Conservation (phyloP, 1,284 basidiomycete species). For the Tilletiopsis washingtonensis region DNA sequence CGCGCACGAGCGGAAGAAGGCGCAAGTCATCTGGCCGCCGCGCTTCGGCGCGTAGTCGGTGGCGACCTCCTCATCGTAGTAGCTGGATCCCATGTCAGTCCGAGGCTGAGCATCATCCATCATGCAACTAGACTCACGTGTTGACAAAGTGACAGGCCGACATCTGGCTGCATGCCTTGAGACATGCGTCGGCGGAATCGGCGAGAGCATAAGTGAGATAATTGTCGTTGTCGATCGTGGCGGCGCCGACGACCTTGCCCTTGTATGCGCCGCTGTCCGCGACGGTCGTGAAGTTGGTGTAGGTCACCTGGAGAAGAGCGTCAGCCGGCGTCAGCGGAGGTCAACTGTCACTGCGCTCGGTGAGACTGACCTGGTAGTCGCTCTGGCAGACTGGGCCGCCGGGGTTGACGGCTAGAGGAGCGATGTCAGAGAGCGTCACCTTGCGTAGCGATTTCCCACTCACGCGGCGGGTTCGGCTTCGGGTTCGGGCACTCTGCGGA, state of each 20-base stretch:
- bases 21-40: no score
- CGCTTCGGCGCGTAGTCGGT: no score
- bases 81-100: no score
- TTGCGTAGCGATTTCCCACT: no score
- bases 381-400: background rate
- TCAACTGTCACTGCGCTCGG: background rate
- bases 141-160: slow-evolving; percentile 19
- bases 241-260: slow-evolving; percentile 16
- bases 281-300: slow-evolving; percentile 12
- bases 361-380: background rate
- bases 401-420: background rate
- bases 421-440: background rate
- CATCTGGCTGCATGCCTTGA: slow-evolving; percentile 12
- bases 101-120: no score
- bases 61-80: no score
- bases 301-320: slow-evolving; percentile 11
- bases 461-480: no score
- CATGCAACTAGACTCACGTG: no score
- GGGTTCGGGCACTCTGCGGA: no score
- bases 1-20: no score
- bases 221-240: slow-evolving; percentile 18
- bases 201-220: slow-evolving; percentile 23
- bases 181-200: slow-evolving; percentile 10
- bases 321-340: slow-evolving; percentile 6
- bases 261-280: slow-evolving; percentile 12